Evolutionary conservation across 2,329 filamentous ascomycete genomes (phyloP), one percentile per base, ranked within the genome.

Genomic region (Fusarium cyanostomum): DNA sequence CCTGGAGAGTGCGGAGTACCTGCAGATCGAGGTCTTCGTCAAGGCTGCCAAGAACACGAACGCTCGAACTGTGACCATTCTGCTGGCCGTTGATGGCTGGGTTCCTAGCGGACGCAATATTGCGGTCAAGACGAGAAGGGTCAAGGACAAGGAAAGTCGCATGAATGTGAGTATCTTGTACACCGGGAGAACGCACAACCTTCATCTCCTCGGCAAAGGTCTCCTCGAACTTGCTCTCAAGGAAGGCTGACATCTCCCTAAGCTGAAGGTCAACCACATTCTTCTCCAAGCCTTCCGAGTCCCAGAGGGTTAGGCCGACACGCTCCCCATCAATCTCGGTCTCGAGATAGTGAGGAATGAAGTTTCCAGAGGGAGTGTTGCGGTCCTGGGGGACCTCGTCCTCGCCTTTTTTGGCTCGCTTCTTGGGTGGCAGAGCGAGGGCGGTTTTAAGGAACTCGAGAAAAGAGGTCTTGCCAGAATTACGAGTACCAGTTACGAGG

Each of bases 151-250:
- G 84, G 78, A 99, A 97, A 52, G 93, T 93, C 67, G 92, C 96
- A 75, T 99, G 95, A 66, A 99, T 97, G 76, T 99, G 95, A 46
- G 94, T 97, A 80, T 99, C 95, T 75, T 93, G 92, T 65, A 92
- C 91, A 53, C 94, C 94, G 24, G 95, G 94, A 50, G 94, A 93
- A 71, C 95, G 91, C 62, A 97, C 84, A 42, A 99, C 94, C 81
- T 97, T 98, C 85, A 96, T 96, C 81, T 99, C 95, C 79, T 99
- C 95, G 44, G 88, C 88, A 75, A 99, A 96, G 0, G 95, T 98
- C 73, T 99, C 95, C 76, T 99, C 94, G 70, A 99, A 99, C 77
- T 98, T 98, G 81, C 91, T 94, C 81, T 99, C 95, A 58, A 99
- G 82, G 79, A 99, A 99, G 8, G 90, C 85, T 30, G 91, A 89